These are phyloP conservation scores for Botryotinia convoluta DNA, from an alignment of 2,329 filamentous ascomycete species.

Conservation along the genomic window DNA sequence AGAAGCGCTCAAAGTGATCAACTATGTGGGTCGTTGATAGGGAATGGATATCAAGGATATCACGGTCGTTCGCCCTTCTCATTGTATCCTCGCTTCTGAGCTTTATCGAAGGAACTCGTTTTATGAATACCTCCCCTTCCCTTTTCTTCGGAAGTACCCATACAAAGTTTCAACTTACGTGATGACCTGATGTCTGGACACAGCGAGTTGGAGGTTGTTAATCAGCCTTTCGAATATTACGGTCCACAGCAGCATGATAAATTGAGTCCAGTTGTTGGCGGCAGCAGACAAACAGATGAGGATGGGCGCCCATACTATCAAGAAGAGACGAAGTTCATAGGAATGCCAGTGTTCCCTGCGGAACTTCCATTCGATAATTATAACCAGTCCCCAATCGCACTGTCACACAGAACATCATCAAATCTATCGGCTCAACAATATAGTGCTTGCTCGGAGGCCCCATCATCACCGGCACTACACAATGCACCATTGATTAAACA, in stretches of 20 bases:
- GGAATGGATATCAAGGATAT: background rate
- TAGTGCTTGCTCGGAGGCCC: background rate
- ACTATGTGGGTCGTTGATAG: background rate
- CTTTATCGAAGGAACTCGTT: background rate
- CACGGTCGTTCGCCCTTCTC: background rate
- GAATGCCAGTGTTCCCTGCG: slow-evolving; percentile 7
- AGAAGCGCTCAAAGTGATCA: slow-evolving; percentile 15
- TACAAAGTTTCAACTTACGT: slow-evolving; percentile 2
- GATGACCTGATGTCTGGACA: slow-evolving; percentile 17
- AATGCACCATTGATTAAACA: background rate
- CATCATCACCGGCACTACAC: background rate
- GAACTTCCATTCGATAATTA: slow-evolving; percentile 9
- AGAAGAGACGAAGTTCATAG: slow-evolving; percentile 13
- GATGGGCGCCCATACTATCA: background rate
- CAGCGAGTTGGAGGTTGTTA: slow-evolving; percentile 9
- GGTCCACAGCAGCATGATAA: background rate
- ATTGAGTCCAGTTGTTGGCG: background rate
- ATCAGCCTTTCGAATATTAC: slow-evolving; percentile 13
- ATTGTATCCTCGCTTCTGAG: background rate
- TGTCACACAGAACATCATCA: slow-evolving; percentile 9
- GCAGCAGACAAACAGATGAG: background rate
- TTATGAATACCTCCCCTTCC: background rate
- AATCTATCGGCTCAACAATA: background rate
- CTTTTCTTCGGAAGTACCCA: background rate
- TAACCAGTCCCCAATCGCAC: background rate